Evolutionary conservation across 148 eudicot species (phyloP).

Genomic region (Rhododendron ferrugineum): DNA sequence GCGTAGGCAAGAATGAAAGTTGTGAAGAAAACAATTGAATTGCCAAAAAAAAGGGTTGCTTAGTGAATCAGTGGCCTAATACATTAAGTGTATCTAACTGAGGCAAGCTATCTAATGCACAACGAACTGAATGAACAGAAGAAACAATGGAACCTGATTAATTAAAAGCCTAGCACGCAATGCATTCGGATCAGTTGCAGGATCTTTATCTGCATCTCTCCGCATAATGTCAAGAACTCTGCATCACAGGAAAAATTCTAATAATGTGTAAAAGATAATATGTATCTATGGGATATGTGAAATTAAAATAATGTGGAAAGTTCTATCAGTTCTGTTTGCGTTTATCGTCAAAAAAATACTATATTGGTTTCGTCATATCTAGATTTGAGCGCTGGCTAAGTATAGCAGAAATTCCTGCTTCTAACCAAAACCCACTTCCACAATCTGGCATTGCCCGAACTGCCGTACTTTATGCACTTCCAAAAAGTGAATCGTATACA

Average conservation of each 20-base stretch:
- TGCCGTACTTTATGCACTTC: neutral
- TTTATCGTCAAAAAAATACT: neutral
- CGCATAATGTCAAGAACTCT: constrained; percentile 92
- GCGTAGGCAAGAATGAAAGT: neutral
- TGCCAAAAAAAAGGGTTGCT: neutral
- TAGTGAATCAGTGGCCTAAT: neutral
- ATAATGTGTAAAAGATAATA: neutral
- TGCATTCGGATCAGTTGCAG: constrained; percentile 60
- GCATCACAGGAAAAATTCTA: constrained; percentile 17
- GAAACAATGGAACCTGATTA: constrained; percentile 46
- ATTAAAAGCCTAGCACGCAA: constrained; percentile 64
- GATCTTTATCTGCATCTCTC: constrained; percentile 70
- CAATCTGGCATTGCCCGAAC: neutral
- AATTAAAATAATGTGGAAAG: neutral
- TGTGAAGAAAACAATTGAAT: neutral
- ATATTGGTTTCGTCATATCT: neutral
- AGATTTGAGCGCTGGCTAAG: neutral
- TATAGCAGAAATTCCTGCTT: neutral
- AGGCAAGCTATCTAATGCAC: neutral
- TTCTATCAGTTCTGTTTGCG: neutral
- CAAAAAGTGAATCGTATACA: too few relatives aligned
- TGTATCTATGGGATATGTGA: neutral
- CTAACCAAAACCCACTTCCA: neutral
- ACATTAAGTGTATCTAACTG: neutral
- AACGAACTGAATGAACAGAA: neutral